Evolutionary conservation across 2,329 filamentous ascomycete genomes (phyloP), one percentile per base, ranked within the genome.

Genomic region (Emmonsia crescens): DNA sequence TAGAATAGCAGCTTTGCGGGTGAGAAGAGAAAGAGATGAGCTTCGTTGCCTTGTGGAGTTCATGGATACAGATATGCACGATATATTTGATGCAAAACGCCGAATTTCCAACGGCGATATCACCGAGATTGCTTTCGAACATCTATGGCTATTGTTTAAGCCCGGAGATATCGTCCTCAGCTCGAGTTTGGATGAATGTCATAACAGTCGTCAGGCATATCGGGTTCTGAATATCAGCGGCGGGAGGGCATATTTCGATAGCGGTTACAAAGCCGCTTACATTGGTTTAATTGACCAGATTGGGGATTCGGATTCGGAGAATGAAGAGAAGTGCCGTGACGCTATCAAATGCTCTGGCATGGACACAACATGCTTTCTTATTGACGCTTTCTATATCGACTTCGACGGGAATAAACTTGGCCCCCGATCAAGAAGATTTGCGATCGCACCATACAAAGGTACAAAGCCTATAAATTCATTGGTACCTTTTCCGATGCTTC

Each of bases 21-120:
- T 24, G 2, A 24, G 27, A 57, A 29, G 38, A 27, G 54, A 57
- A 44, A 57, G 21, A n/a, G 24, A 57, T 19, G 31, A 57, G 21
- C 57, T 59, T 19, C 57, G 57, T 36, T 59, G 57, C 27, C 57
- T 59, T 16, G 38, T 59, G 1, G 42, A 59, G 29, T 59, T 59
- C 21, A 59, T 59, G 57, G 57, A 59, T 36, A 57, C 31, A 31
- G 54, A 57, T 36, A 42, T 57, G 54, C 57, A 48, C 19, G 57
- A 59, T 33, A 51, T 59, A 33, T 48, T 49, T 49, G 42, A 48
- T 3, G 42, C 6, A 19, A 48, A 59, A 33, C 42, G 24, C 9
- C 29, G 27, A 36, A 48, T 48, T 49, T 48, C 42, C 27, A 29
- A 49, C 19, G 24, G n/a, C 5, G 24, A 27, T n/a, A 29, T 51